Evolutionary conservation across 2,329 filamentous ascomycete genomes (phyloP).

Genomic region (Fusarium caatingaense): DNA sequence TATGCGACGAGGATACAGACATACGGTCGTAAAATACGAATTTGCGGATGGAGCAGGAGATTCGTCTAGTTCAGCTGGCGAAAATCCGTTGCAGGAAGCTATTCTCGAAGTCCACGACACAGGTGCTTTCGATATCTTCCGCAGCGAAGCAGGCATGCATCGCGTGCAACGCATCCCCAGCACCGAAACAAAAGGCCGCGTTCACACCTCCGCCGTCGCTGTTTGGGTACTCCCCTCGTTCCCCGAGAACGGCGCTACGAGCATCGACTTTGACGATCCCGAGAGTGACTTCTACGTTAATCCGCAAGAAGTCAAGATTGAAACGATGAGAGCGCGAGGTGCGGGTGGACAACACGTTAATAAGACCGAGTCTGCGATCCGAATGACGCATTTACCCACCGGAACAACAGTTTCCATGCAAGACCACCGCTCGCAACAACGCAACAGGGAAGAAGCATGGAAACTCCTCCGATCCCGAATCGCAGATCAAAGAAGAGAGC

Average conservation of each 20-base stretch:
- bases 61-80: slow-evolving; percentile 65
- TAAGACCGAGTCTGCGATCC: slow-evolving; percentile 95
- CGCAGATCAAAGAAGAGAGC: slow-evolving; percentile 82
- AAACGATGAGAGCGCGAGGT: slow-evolving; percentile 92
- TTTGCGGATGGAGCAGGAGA: slow-evolving; percentile 72
- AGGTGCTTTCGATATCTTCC: slow-evolving; percentile 83
- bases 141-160: slow-evolving; percentile 93
- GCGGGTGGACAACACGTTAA: slow-evolving; percentile 98
- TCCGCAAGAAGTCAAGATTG: slow-evolving; percentile 81
- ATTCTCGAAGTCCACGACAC: slow-evolving; percentile 83
- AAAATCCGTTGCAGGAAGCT: slow-evolving; percentile 83
- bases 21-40: slow-evolving; percentile 82
- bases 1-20: slow-evolving; percentile 72
- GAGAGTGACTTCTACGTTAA: slow-evolving; percentile 93
- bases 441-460: slow-evolving; percentile 91
- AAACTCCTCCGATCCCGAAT: slow-evolving; percentile 82
- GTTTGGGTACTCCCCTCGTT: slow-evolving; percentile 93
- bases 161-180: slow-evolving; percentile 92
- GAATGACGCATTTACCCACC: slow-evolving; percentile 90
- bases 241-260: slow-evolving; percentile 63
- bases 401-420: slow-evolving; percentile 91
- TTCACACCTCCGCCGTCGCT: slow-evolving; percentile 91
- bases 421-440: slow-evolving; percentile 88
- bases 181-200: slow-evolving; percentile 90
- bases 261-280: slow-evolving; percentile 79